phyloP scores from a whole-genome alignment of 2,329 filamentous ascomycete genomes.

The Coniochaeta sp. region DNA sequence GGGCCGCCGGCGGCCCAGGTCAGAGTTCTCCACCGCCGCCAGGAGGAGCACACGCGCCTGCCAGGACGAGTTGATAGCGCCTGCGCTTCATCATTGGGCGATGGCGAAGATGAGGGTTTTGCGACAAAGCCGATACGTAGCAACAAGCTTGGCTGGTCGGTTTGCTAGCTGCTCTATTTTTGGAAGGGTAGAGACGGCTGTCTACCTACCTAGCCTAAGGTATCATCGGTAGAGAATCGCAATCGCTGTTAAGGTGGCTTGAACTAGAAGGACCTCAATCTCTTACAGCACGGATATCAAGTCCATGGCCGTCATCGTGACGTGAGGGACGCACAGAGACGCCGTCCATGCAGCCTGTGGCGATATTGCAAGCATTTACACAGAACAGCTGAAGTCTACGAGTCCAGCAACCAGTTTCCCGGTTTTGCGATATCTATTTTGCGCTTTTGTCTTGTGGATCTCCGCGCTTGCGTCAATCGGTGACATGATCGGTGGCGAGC shows the following conservation, averaged over 20 bases:
- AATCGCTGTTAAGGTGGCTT: neutral
- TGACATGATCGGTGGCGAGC: neutral
- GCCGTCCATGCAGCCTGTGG: neutral
- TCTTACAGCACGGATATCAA: neutral
- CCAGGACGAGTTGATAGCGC: neutral
- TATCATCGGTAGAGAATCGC: neutral
- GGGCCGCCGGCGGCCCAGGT: constrained; percentile 33
- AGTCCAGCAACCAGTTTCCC: neutral
- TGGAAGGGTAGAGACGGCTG: neutral
- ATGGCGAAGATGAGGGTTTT: neutral
- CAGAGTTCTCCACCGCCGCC: neutral
- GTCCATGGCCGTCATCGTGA: neutral
- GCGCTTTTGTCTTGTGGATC: neutral
- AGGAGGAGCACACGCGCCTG: neutral
- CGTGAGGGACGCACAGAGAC: neutral
- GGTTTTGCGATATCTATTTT: neutral
- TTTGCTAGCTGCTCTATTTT: neutral
- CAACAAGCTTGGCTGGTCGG: neutral
- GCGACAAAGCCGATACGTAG: neutral
- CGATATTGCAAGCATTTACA: neutral
- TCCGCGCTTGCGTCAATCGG: neutral
- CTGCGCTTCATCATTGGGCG: neutral
- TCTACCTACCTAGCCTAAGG: too few relatives aligned
- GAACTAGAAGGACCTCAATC: too few relatives aligned
- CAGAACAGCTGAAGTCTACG: neutral